A percentile compares a stretch with the other conserved stretches of the same genome.
These are phyloP conservation scores for Endocladia muricata DNA, from an alignment of 31 red algal species.

Conservation along the genomic window DNA sequence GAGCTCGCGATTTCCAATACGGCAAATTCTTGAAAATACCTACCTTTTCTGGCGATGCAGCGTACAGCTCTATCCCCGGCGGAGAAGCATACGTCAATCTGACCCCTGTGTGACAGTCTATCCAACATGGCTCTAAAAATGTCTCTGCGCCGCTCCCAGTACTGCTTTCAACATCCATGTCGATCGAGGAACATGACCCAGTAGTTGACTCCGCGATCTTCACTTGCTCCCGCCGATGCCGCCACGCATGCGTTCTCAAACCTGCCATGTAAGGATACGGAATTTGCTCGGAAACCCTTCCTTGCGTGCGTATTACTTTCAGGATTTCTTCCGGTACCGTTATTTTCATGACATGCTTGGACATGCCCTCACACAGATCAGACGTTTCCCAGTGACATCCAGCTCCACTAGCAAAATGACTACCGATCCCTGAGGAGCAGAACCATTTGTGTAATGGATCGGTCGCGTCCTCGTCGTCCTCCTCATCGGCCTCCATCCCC, in stretches of 20 bases:
- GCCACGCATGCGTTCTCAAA: neutral
- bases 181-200: neutral
- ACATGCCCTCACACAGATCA: slow-evolving; percentile 29
- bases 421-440: slow-evolving; percentile 16
- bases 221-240: neutral
- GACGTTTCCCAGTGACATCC: slow-evolving; percentile 3
- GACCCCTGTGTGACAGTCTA: slow-evolving; percentile 35
- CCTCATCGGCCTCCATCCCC: neutral
- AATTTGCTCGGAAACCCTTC: slow-evolving; percentile 1
- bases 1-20: slow-evolving; percentile 14
- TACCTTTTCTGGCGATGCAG: slow-evolving; percentile 34
- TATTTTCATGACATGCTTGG: slow-evolving; percentile 10
- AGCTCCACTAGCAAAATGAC: neutral
- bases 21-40: slow-evolving; percentile 25
- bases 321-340: slow-evolving; percentile 22
- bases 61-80: slow-evolving; percentile 28
- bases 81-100: slow-evolving; percentile 31
- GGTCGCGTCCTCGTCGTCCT: slow-evolving; percentile 5
- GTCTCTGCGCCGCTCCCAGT: slow-evolving; percentile 15
- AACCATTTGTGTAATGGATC: slow-evolving; percentile 16
- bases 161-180: slow-evolving; percentile 14
- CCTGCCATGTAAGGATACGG: neutral
- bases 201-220: neutral
- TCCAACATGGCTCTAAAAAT: slow-evolving; percentile 37
- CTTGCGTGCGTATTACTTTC: slow-evolving; percentile 20